Percentiles rank a stretch among this genome's conserved stretches.
These are phyloP conservation scores for Coleophoma crateriformis DNA, from an alignment of 2,329 filamentous ascomycete species.

Conservation along the genomic window DNA sequence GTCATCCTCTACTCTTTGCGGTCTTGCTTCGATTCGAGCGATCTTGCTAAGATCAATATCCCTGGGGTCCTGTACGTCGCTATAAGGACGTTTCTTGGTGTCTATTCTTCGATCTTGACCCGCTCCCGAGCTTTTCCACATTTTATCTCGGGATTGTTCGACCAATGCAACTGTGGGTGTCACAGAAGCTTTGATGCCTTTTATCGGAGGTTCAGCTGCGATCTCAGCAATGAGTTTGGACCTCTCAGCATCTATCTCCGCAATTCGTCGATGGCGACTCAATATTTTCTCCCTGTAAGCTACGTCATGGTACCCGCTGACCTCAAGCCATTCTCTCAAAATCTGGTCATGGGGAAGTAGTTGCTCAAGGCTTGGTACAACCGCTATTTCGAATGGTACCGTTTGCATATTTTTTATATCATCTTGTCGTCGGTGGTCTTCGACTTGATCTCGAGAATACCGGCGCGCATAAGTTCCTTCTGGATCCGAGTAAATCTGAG, in stretches of 20 bases:
- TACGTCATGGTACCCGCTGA: slow-evolving; percentile 28
- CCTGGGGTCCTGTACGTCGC: slow-evolving; percentile 15
- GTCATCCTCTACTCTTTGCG: slow-evolving; percentile 14
- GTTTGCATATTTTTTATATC: slow-evolving; percentile 1
- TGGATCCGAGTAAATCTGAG: slow-evolving; percentile 3
- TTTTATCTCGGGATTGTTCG: slow-evolving; percentile 6
- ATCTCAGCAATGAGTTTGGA: slow-evolving; percentile 22
- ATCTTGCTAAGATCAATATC: slow-evolving; percentile 14
- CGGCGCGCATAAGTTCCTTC: slow-evolving; percentile 8
- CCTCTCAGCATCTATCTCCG: slow-evolving; percentile 26
- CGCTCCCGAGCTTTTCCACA: slow-evolving; percentile 6
- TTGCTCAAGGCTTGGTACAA: slow-evolving; percentile 16
- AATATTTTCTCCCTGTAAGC: slow-evolving; percentile 26
- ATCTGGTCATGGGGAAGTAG: slow-evolving; percentile 22
- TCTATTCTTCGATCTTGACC: slow-evolving; percentile 8
- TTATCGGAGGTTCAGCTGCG: slow-evolving; percentile 15
- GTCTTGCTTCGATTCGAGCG: slow-evolving; percentile 15
- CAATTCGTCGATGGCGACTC: slow-evolving; percentile 19
- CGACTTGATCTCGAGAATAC: slow-evolving; percentile 10
- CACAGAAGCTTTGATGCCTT: slow-evolving; percentile 11
- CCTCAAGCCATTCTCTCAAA: slow-evolving; percentile 29
- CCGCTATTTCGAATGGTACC: background rate
- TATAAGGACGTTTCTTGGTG: slow-evolving; percentile 23
- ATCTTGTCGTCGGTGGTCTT: slow-evolving; percentile 10
- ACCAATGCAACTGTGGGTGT: slow-evolving; percentile 17